Conservation (phyloP, 2,329 filamentous ascomycete genomes). For the Fusarium sp. region DNA sequence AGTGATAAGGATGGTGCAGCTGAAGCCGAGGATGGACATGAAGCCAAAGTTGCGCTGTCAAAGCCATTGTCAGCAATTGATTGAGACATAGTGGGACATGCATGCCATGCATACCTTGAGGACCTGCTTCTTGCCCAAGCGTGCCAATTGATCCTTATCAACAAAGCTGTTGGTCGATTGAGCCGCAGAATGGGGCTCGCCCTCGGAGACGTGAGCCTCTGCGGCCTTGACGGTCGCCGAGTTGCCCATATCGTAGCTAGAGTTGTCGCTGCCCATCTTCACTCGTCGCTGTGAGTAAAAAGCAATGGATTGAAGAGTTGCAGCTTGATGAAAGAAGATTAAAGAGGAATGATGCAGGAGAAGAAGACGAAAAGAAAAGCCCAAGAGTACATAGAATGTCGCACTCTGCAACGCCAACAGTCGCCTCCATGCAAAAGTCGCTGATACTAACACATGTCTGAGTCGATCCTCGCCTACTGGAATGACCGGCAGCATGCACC, state of each 20-base stretch:
- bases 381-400: slow-evolving; percentile 1
- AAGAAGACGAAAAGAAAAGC: neutral
- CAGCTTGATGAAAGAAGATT: neutral
- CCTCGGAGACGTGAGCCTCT: slow-evolving; percentile 23
- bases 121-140: slow-evolving; percentile 51
- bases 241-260: slow-evolving; percentile 47
- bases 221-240: slow-evolving; percentile 31
- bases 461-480: neutral
- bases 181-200: slow-evolving; percentile 37
- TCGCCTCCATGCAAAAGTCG: neutral
- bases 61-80: slow-evolving; percentile 1
- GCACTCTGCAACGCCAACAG: slow-evolving; percentile 7
- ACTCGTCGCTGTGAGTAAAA: neutral
- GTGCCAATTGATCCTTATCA: slow-evolving; percentile 47
- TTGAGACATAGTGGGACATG: neutral
- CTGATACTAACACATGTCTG: neutral
- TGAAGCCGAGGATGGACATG: slow-evolving; percentile 66
- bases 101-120: slow-evolving; percentile 40
- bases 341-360: slow-evolving; percentile 1
- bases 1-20: slow-evolving; percentile 67
- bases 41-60: slow-evolving; percentile 64
- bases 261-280: slow-evolving; percentile 41
- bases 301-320: neutral
- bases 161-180: slow-evolving; percentile 30
- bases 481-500: slow-evolving; percentile 6